Evolutionary conservation across 176 grass and related monocot species (phyloP).

Genomic region (Microstegium vimineum): DNA sequence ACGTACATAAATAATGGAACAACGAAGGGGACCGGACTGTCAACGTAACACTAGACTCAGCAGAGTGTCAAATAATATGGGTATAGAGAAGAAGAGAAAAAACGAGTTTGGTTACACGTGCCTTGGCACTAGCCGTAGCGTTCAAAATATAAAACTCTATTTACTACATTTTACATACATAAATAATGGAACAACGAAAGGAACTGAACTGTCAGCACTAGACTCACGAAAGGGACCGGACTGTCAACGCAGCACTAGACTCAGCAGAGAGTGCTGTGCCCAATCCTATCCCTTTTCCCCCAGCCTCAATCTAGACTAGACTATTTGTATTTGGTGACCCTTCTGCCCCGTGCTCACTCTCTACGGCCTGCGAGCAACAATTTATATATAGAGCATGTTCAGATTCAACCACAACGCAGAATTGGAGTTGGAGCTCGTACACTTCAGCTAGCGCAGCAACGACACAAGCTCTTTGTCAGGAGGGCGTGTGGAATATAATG

Average conservation of each 20-base stretch:
- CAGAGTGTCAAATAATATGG: no score
- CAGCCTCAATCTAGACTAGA: no score
- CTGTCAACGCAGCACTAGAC: not conserved
- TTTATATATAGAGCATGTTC: not conserved
- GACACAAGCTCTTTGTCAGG: not conserved
- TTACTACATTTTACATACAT: no score
- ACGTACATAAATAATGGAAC: no score
- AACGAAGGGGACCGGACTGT: no score
- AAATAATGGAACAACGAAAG: not conserved
- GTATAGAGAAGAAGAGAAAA: no score
- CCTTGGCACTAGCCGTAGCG: no score
- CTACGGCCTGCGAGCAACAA: no score
- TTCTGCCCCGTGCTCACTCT: not conserved
- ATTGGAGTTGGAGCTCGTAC: not conserved
- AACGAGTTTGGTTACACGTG: no score
- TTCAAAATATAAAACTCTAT: no score
- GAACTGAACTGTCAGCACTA: not conserved
- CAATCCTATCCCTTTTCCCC: not conserved
- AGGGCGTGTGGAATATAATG: not conserved
- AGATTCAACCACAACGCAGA: not conserved
- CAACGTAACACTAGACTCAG: no score
- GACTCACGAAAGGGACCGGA: not conserved
- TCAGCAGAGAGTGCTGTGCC: not conserved
- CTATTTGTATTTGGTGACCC: not conserved
- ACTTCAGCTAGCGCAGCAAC: not conserved